Evolutionary conservation across 352 stramenopile genomes (phyloP).

Genomic region (Peronospora tabacina): DNA sequence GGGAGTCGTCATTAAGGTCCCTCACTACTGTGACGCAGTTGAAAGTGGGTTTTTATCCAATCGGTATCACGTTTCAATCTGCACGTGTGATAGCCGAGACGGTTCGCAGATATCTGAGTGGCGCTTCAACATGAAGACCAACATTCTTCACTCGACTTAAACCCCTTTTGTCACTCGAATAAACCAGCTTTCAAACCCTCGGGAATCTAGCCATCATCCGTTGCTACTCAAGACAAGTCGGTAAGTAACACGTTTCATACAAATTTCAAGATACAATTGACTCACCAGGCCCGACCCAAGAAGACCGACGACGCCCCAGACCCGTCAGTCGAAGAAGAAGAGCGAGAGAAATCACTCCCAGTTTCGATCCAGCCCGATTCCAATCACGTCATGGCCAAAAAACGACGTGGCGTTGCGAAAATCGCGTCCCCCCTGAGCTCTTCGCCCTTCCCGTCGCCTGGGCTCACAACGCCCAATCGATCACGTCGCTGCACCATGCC

Average conservation of each 20-base stretch:
- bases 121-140: slow-evolving; percentile 27
- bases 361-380: slow-evolving; percentile 5
- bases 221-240: too few species aligned
- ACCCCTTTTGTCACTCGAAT: not conserved
- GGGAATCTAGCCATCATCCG: too few species aligned
- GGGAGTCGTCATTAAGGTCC: slow-evolving; percentile 3
- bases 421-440: slow-evolving; percentile 11
- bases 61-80: not conserved
- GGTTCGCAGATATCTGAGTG: slow-evolving; percentile 23
- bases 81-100: slow-evolving; percentile 9
- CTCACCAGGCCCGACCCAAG: slow-evolving; percentile 9
- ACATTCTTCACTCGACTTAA: not conserved
- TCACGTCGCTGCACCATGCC: slow-evolving; percentile 14
- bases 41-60: slow-evolving; percentile 6
- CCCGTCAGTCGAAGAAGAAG: slow-evolving; percentile 15
- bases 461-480: slow-evolving; percentile 12
- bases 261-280: slow-evolving; percentile 17
- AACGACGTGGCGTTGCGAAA: slow-evolving; percentile 16
- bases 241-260: too few species aligned
- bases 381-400: slow-evolving; percentile 30
- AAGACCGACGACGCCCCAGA: slow-evolving; percentile 3
- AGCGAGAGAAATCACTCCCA: slow-evolving; percentile 3
- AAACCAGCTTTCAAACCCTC: not conserved
- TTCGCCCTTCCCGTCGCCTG: slow-evolving; percentile 22
- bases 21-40: slow-evolving; percentile 6